phyloP scores from a whole-genome alignment of 495 filamentous ascomycete species.

The Tuber umbilicatum region DNA sequence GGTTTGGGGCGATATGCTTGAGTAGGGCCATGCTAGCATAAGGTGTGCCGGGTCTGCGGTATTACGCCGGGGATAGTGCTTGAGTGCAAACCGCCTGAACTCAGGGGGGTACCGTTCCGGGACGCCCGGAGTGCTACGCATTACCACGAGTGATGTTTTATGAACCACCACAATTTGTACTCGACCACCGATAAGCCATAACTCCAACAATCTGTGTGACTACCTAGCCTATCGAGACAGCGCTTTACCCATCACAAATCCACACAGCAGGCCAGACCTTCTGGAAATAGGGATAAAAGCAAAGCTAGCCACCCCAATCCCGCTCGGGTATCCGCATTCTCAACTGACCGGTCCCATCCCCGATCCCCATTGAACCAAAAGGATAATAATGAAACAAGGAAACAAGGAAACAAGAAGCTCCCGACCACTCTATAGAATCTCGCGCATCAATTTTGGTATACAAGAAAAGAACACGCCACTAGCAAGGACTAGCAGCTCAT shows the following conservation, averaged over 20 bases:
- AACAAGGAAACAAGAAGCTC: not conserved
- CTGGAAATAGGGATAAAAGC: not conserved
- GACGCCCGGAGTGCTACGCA: not conserved
- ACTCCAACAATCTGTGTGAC: not conserved
- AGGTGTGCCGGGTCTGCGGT: not conserved
- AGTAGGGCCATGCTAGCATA: not conserved
- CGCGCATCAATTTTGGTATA: slow-evolving; percentile 26
- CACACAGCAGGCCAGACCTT: not conserved
- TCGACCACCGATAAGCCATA: not conserved
- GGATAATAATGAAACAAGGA: not conserved
- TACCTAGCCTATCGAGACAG: not conserved
- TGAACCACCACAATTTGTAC: not conserved
- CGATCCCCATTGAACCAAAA: not conserved
- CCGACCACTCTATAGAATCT: slow-evolving; percentile 21
- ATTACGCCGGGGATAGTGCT: not conserved
- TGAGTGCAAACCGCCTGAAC: not conserved
- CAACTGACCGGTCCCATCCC: not conserved
- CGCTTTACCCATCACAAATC: not conserved
- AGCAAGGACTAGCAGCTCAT: not conserved
- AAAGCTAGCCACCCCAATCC: not conserved
- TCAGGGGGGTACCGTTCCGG: not conserved
- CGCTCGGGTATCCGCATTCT: not conserved
- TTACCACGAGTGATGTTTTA: not conserved
- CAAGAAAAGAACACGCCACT: slow-evolving; percentile 22
- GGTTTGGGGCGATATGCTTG: not conserved